Percentiles rank a stretch among this genome's conserved stretches.
phyloP scores from a whole-genome alignment of 805 yeast genomes.

The Wickerhamiella nectarea region DNA sequence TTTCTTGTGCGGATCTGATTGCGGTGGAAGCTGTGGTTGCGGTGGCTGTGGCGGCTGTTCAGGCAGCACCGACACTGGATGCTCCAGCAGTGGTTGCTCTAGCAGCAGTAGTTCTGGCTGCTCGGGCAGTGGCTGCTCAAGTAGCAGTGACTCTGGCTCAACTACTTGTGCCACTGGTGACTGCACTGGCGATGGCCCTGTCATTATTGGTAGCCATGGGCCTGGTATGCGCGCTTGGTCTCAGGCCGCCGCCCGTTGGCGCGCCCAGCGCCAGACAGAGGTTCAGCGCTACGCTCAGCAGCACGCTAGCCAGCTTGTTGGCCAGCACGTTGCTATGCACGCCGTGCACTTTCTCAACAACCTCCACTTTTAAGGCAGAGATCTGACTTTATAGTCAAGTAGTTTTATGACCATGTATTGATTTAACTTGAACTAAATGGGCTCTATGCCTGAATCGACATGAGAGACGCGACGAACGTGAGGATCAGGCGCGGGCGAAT shows the following conservation, averaged over 20 bases:
- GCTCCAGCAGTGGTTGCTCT: not conserved
- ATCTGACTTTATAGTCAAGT: not conserved
- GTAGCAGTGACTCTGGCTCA: too few species aligned
- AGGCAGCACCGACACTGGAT: not conserved
- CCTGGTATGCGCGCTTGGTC: not conserved
- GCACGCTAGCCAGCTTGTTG: not conserved
- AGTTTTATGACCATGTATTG: too few species aligned
- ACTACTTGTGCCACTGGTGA: not conserved
- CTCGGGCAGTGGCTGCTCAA: too few species aligned
- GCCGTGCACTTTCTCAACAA: not conserved
- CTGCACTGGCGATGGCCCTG: not conserved
- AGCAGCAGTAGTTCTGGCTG: not conserved
- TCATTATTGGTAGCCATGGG: not conserved
- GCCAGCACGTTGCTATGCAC: not conserved
- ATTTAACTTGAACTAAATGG: not conserved
- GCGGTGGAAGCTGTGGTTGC: conserved; percentile 1
- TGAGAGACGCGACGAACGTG: conserved; percentile 89
- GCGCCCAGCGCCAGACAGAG: not conserved
- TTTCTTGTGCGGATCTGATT: not conserved
- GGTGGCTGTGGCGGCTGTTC: not conserved
- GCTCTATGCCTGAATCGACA: conserved; percentile 39
- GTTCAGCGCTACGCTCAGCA: not conserved
- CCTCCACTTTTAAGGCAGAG: not conserved
- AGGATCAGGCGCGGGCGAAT: conserved; percentile 86
- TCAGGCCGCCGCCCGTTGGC: not conserved